phyloP scores from a whole-genome alignment of 1,139 yeast species.

The Saccharomyces hybrid region DNA sequence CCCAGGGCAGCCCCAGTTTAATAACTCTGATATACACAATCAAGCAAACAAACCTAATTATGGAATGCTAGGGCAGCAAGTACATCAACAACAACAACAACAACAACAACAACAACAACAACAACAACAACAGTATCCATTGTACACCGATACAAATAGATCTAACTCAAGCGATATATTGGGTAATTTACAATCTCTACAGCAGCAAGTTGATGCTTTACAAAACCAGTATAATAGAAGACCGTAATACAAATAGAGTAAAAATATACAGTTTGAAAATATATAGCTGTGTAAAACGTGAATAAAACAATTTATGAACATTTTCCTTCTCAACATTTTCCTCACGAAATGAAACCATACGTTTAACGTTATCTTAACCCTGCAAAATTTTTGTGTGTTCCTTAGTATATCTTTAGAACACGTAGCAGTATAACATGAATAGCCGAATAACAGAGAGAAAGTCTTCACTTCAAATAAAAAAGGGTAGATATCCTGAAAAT shows the following conservation, averaged over 20 bases:
- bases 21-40: slow-evolving; percentile 12
- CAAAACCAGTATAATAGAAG: slow-evolving; percentile 25
- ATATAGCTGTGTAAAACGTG: too few relatives aligned
- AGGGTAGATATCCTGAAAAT: neutral
- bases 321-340: too few relatives aligned
- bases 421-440: too few relatives aligned
- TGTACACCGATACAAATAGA: neutral
- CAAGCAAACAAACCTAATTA: slow-evolving; percentile 2
- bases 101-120: slow-evolving; percentile 8
- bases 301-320: neutral
- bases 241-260: neutral
- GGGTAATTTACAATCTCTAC: slow-evolving; percentile 54
- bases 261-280: too few relatives aligned
- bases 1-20: slow-evolving; percentile 11
- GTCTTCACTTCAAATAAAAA: too few relatives aligned
- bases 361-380: too few relatives aligned
- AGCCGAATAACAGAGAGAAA: too few relatives aligned
- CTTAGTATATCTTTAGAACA: too few relatives aligned
- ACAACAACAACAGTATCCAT: slow-evolving; percentile 13
- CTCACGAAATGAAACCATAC: too few relatives aligned
- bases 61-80: slow-evolving; percentile 6
- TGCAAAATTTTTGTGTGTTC: too few relatives aligned
- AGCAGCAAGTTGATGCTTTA: slow-evolving; percentile 53
- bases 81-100: slow-evolving; percentile 6
- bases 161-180: slow-evolving; percentile 36